Evolutionary conservation across 768 basidiomycete species (phyloP), one percentile per base, ranked within the genome.

Genomic region (Chiua virens): DNA sequence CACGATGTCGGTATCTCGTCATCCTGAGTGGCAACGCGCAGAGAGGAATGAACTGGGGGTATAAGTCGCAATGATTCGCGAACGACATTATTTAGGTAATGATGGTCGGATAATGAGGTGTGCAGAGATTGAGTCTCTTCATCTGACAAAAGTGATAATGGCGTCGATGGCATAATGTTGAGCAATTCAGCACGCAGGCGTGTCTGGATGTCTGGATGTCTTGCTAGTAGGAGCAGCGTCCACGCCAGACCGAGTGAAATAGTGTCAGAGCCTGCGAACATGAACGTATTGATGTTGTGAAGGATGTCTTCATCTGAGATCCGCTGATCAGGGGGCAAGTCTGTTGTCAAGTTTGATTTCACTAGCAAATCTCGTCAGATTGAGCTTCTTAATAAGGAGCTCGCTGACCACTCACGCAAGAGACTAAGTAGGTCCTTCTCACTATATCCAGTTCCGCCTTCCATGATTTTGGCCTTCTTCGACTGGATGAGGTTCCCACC

Each of bases 231-330:
- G 50, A 84, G 73, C n/a, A 96, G 67, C 2, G 85, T 84, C 93
- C 94, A 97, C 0, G 89, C 89, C 38, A 96, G 70, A 7, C 85
- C 79, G 22, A 94, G 80, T 2, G 89, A 88, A 11, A 86, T 87
- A 1, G 92, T 91, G 60, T 95, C 92, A 13, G 92, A 90, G 5
- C 93, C 93, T 18, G 88, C 91, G 64, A 93, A 92, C 77, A 93
- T 83, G 67, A 95, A 89, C 0, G 92, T 93, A 58, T 89, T 91
- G 68, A 95, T 85, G 52, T 85, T 92, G 62, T 90, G 75, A 13
- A 93, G 75, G 45, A 95, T 85, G 61, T 96, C 94, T 23, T 87
- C 83, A 62, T 97, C 94, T 0, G 92, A 87, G 56, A 96, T 84
- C 32, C 85, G 80, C 56, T 87, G 82, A 44, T 87, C 83, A 0